phyloP scores from a whole-genome alignment of 2,329 filamentous ascomycete genomes.

The Aspergillus fischeri region DNA sequence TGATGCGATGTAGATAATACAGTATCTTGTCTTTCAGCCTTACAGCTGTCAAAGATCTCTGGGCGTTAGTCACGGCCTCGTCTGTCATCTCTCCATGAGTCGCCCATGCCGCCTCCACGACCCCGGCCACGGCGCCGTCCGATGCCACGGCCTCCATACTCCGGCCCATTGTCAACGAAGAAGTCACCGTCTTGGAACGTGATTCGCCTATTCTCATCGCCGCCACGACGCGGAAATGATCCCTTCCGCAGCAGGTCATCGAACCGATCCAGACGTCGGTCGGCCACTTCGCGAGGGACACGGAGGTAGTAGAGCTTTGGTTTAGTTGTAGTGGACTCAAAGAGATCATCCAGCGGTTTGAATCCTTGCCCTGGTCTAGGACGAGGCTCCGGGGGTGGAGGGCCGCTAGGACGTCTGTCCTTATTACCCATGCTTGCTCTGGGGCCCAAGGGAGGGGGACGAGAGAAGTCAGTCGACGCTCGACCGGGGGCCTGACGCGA shows the following conservation, averaged over 20 bases:
- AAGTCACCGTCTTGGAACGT: conserved; percentile 64
- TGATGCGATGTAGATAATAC: not conserved
- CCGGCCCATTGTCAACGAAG: conserved; percentile 69
- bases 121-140: conserved; percentile 30
- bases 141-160: conserved; percentile 48
- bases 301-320: conserved; percentile 64
- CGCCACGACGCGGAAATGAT: conserved; percentile 33
- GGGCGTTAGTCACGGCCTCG: conserved; percentile 6
- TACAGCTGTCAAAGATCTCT: not conserved
- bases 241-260: conserved; percentile 41
- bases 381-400: conserved; percentile 12
- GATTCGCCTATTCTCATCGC: conserved; percentile 63
- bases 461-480: conserved; percentile 14
- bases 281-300: conserved; percentile 61
- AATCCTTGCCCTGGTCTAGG: conserved; percentile 42
- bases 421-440: conserved; percentile 20
- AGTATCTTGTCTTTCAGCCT: not conserved
- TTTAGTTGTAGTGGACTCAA: conserved; percentile 57
- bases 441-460: conserved; percentile 22
- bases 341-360: conserved; percentile 57
- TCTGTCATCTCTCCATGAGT: conserved; percentile 15
- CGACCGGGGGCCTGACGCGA: conserved; percentile 10
- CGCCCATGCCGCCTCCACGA: conserved; percentile 25
- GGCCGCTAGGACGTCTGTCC: conserved; percentile 24
- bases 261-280: conserved; percentile 60